Evolutionary conservation across 805 yeast genomes (phyloP), one percentile per base, ranked within the genome.

Genomic region (Metschnikowia vanudenii): DNA sequence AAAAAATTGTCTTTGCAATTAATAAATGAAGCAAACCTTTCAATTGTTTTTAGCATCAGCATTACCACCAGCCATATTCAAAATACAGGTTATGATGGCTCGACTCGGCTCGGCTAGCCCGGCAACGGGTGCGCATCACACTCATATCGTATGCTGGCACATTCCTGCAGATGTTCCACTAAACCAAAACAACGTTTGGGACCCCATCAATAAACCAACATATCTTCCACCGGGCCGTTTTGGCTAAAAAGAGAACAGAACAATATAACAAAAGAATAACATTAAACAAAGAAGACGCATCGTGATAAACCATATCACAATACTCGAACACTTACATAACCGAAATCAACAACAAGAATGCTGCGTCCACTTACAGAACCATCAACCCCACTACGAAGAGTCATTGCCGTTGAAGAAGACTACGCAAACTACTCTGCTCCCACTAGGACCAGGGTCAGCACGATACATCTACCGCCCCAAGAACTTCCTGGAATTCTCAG

Each of bases 381-480:
- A 13, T 53, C 59, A 13, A 57, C 61, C 9, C 61, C 61, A 10
- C 47, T 49, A 35, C 52, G 47, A 32, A 43, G 37, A 29, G 41
- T 45, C 14, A 37, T 34, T 12, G n/a, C 34, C 18, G 33, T 42
- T 2, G 37, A 44, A 12, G 37, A 29, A 18, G 39, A 53, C 19
- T 35, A 33, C n/a, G 38, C 55, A 18, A 48, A 46, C 14, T 46
- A 48, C 37, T 46, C 51, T 10, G 50, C 50, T 3, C 52, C 53
- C 2, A 34, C 35, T 11, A 45, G 50, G 12, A 37, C 55, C 13
- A 29, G 53, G 35, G 42, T 54, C 4, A 37, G 46, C 17, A 44
- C 41, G 10, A 47, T 60, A 7, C 59, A 49, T 28, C 55, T 61
- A 14, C 64, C 64, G 17, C 64, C 63, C 2, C 56, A 56, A 12